A percentile compares a stretch with the other conserved stretches of the same genome.
Conservation (phyloP, 2,329 filamentous ascomycete species). For the Trichoderma atrobrunneum region DNA sequence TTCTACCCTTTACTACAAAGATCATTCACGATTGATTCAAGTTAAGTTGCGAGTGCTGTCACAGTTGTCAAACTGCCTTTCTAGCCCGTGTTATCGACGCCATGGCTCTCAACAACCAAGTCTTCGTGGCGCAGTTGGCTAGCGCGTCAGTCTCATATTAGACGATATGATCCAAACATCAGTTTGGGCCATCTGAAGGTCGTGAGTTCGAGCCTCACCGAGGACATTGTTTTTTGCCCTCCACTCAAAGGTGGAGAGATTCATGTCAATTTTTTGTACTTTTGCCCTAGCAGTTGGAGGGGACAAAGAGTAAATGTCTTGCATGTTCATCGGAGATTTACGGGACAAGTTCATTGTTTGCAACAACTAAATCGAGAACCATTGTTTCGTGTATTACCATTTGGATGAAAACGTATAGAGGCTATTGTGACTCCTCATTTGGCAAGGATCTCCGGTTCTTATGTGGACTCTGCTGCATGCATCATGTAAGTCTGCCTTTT, state of each 20-base stretch:
- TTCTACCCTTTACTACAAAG: neutral
- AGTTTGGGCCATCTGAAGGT: constrained; percentile 40
- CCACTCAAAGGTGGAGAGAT: neutral
- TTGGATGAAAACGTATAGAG: neutral
- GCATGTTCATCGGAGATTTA: neutral
- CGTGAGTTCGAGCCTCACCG: constrained; percentile 50
- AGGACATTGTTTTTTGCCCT: constrained; percentile 34
- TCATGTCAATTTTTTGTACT: neutral
- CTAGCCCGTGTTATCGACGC: neutral
- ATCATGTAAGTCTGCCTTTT: constrained; percentile 3
- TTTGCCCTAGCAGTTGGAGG: neutral
- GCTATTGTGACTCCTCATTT: neutral
- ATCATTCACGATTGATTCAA: neutral
- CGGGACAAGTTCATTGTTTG: neutral
- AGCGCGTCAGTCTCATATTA: constrained; percentile 20
- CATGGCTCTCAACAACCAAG: constrained; percentile 1
- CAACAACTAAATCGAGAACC: neutral
- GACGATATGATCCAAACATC: constrained; percentile 29
- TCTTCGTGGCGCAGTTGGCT: constrained; percentile 19
- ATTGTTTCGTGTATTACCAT: neutral
- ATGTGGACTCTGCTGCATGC: constrained; percentile 11
- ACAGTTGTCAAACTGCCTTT: neutral
- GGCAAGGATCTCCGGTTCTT: neutral
- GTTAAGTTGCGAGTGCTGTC: neutral
- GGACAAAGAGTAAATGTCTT: neutral